Percentiles rank a stretch among this genome's conserved stretches.
These are phyloP conservation scores for Zancudomyces culisetae DNA, from an alignment of 371 early-diverging fungal species.

Conservation along the genomic window DNA sequence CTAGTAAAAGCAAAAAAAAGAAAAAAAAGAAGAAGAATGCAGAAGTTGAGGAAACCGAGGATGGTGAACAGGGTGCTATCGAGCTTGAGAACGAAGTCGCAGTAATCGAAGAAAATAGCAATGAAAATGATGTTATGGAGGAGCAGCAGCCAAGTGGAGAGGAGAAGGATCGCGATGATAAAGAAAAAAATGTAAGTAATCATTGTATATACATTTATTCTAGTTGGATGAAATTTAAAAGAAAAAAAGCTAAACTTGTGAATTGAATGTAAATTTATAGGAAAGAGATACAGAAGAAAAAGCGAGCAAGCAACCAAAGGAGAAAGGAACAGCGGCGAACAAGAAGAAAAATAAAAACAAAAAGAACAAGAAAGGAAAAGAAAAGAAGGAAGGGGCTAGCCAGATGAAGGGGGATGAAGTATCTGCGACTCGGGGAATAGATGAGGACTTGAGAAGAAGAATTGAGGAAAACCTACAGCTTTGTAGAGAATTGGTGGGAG, in stretches of 20 bases:
- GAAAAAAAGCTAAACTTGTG: too few relatives aligned
- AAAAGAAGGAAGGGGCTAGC: constrained; percentile 34
- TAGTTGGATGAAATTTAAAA: too few relatives aligned
- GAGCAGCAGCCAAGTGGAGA: too few relatives aligned
- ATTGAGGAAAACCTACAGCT: constrained; percentile 10
- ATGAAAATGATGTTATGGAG: background rate
- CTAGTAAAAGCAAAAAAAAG: constrained; percentile 16
- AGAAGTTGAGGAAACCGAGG: background rate
- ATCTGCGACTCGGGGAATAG: background rate
- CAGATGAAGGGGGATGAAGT: constrained; percentile 3
- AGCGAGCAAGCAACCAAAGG: background rate
- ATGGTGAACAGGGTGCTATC: background rate
- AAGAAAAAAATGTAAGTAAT: too few relatives aligned
- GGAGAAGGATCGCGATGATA: too few relatives aligned
- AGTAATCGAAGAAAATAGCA: background rate
- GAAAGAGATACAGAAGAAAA: too few relatives aligned
- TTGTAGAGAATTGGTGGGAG: constrained; percentile 30
- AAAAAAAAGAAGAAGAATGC: constrained; percentile 26
- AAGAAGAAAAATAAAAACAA: constrained; percentile 27
- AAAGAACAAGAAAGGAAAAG: constrained; percentile 38
- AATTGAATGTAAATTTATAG: too few relatives aligned
- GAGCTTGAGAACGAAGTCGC: background rate
- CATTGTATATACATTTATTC: too few relatives aligned
- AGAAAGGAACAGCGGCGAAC: background rate
- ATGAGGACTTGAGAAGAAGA: constrained; percentile 6